These are phyloP conservation scores for Sporothrix dimorphospora DNA, from an alignment of 2,329 filamentous ascomycete genomes.

Conservation along the genomic window DNA sequence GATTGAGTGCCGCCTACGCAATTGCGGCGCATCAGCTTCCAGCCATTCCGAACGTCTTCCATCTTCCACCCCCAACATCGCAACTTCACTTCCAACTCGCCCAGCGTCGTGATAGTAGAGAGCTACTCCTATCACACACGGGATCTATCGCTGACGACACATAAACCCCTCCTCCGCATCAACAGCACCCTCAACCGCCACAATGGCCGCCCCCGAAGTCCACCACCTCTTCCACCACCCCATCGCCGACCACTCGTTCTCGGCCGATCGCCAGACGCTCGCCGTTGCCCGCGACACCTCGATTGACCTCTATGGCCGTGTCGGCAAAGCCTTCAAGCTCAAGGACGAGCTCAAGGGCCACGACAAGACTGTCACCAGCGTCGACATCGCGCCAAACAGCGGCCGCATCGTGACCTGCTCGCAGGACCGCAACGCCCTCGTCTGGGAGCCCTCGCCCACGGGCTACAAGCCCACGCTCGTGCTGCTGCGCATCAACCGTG, in stretches of 20 bases:
- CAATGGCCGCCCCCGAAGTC: constrained; percentile 84
- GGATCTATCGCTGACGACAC: neutral
- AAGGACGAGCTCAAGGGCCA: constrained; percentile 94
- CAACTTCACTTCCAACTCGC: neutral
- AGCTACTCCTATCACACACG: constrained; percentile 81
- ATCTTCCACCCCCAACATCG: neutral
- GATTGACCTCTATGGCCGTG: constrained; percentile 82
- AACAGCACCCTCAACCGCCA: constrained; percentile 37
- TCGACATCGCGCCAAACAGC: constrained; percentile 89
- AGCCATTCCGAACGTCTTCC: constrained; percentile 23
- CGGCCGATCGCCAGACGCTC: constrained; percentile 82
- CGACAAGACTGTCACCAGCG: constrained; percentile 94
- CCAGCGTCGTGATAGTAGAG: constrained; percentile 80
- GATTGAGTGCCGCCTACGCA: constrained; percentile 14
- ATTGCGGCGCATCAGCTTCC: constrained; percentile 23
- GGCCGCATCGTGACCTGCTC: constrained; percentile 97
- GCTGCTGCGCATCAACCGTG: constrained; percentile 93
- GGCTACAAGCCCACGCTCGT: constrained; percentile 98
- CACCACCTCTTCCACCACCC: constrained; percentile 96
- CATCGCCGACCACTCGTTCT: constrained; percentile 98
- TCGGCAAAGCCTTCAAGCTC: constrained; percentile 75
- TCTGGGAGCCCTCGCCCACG: constrained; percentile 91
- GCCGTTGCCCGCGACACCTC: constrained; percentile 89
- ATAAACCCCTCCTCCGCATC: neutral
- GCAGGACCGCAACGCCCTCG: constrained; percentile 95